These are phyloP conservation scores for Wickerhamomyces bisporus DNA, from an alignment of 805 yeast genomes.

Conservation along the genomic window DNA sequence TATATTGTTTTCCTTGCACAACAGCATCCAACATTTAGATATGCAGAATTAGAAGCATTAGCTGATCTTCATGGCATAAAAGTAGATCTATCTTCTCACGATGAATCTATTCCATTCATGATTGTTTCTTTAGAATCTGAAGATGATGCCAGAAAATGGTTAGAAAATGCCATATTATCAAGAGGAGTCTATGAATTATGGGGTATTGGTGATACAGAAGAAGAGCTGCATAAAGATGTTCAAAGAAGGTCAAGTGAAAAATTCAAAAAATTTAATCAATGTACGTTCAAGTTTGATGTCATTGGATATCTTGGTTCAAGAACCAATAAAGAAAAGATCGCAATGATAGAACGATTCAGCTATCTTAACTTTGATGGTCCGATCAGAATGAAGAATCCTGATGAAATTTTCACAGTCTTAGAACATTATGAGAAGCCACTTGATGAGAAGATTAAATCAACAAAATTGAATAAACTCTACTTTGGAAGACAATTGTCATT, in stretches of 20 bases:
- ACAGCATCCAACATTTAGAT: conserved; percentile 70
- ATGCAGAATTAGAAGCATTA: conserved; percentile 78
- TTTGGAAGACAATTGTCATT: conserved; percentile 70
- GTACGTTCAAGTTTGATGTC: conserved; percentile 77
- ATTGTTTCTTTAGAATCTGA: conserved; percentile 63
- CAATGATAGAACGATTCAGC: conserved; percentile 64
- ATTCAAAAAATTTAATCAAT: conserved; percentile 30
- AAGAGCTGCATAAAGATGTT: conserved; percentile 49
- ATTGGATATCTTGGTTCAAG: conserved; percentile 72
- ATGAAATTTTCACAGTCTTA: conserved; percentile 61
- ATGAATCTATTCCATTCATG: conserved; percentile 63
- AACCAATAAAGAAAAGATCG: conserved; percentile 43
- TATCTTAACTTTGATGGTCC: conserved; percentile 73
- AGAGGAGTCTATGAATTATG: conserved; percentile 80
- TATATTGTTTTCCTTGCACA: conserved; percentile 86
- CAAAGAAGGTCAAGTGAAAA: conserved; percentile 22
- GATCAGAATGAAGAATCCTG: conserved; percentile 73
- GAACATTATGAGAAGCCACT: conserved; percentile 63
- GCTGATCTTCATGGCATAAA: conserved; percentile 58
- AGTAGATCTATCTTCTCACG: conserved; percentile 56
- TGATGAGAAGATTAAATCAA: conserved; percentile 33
- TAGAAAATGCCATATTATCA: conserved; percentile 63
- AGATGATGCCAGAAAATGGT: conserved; percentile 56
- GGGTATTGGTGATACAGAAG: conserved; percentile 61
- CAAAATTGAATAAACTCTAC: conserved; percentile 49